phyloP scores from a whole-genome alignment of 257 asterid genomes.

The Solanum sparsipilum region DNA sequence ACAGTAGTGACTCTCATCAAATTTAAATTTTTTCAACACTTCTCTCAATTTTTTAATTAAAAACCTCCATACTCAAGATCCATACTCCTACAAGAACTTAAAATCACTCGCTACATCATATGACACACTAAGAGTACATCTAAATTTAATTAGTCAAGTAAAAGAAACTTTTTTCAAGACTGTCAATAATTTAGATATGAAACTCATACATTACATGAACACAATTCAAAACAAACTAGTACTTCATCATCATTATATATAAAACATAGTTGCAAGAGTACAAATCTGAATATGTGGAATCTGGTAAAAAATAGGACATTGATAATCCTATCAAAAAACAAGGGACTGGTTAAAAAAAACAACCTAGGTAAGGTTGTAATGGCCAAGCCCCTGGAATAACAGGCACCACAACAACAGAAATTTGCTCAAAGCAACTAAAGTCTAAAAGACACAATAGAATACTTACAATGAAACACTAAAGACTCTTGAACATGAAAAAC shows the following conservation, averaged over 20 bases:
- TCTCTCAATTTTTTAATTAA: too few species aligned
- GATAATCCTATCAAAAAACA: not conserved
- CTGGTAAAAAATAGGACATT: not conserved
- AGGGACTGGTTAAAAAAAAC: not conserved
- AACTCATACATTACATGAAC: not conserved
- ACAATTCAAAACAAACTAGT: not conserved
- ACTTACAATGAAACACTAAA: not conserved
- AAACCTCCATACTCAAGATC: too few species aligned
- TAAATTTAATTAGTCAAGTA: too few species aligned
- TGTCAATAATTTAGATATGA: rapidly evolving
- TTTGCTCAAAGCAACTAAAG: not conserved
- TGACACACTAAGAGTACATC: too few species aligned
- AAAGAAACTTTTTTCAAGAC: rapidly evolving
- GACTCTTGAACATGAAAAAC: not conserved
- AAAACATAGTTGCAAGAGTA: not conserved
- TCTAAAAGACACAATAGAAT: not conserved
- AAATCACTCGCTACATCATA: rapidly evolving
- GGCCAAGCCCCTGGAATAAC: not conserved
- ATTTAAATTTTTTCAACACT: not conserved
- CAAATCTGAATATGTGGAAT: not conserved
- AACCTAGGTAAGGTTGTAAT: not conserved
- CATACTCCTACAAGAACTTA: not conserved
- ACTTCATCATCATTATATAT: not conserved
- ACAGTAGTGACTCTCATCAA: rapidly evolving
- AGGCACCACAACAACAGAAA: not conserved